Conservation (phyloP, 768 basidiomycete genomes). For the Pholiota molesta region DNA sequence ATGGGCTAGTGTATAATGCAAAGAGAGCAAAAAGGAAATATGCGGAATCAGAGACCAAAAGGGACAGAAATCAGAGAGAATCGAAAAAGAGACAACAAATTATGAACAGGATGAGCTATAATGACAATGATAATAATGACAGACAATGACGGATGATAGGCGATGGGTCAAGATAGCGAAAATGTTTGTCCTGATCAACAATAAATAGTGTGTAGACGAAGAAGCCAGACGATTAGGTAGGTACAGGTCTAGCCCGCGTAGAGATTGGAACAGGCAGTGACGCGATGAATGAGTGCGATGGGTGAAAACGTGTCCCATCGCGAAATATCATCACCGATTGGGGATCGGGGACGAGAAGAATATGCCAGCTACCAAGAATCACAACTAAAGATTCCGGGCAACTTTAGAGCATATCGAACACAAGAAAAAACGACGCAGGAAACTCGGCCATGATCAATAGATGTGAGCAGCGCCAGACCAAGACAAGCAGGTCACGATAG, state of each 20-base stretch:
- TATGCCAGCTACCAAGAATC: background rate
- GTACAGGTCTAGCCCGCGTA: background rate
- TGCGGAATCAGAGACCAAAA: slow-evolving; percentile 7
- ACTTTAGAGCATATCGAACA: background rate
- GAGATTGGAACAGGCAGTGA: background rate
- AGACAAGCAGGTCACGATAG: background rate
- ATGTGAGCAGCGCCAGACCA: background rate
- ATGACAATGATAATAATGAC: slow-evolving; percentile 7
- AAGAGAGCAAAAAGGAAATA: slow-evolving; percentile 10
- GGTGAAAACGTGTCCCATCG: background rate
- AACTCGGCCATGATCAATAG: background rate
- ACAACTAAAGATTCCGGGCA: background rate
- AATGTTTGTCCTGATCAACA: background rate
- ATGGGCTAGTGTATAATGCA: slow-evolving; percentile 13
- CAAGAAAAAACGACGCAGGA: background rate
- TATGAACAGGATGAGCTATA: slow-evolving; percentile 4
- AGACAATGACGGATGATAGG: background rate
- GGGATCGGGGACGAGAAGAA: background rate
- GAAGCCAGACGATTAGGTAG: background rate
- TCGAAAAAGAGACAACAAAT: background rate
- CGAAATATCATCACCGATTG: background rate
- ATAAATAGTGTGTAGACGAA: background rate
- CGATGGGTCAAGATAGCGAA: background rate
- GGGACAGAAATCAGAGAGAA: background rate
- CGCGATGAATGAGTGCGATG: background rate